A percentile compares a stretch with the other conserved stretches of the same genome.
Evolutionary conservation across 2,329 filamentous ascomycete species (phyloP).

Genomic region (Xylariales sp.): DNA sequence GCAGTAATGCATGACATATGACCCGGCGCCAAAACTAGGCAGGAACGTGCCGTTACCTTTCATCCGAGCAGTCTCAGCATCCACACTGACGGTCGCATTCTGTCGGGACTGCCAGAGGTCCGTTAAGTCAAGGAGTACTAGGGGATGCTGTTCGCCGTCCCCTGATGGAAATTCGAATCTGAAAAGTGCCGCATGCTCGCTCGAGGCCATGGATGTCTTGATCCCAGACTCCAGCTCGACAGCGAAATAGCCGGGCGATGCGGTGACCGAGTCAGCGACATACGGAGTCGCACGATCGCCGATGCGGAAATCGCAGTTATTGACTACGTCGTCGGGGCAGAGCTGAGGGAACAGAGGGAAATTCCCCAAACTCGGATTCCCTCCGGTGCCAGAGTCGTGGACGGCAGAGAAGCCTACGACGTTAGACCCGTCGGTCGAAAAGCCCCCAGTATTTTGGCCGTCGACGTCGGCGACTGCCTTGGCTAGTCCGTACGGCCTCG

Average conservation of each 20-base stretch:
- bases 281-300: slow-evolving; percentile 56
- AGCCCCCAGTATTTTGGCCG: slow-evolving; percentile 58
- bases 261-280: slow-evolving; percentile 58
- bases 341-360: slow-evolving; percentile 60
- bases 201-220: slow-evolving; percentile 68
- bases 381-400: slow-evolving; percentile 59
- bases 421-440: slow-evolving; percentile 58
- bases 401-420: slow-evolving; percentile 63
- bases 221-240: slow-evolving; percentile 66
- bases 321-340: slow-evolving; percentile 60
- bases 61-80: slow-evolving; percentile 63
- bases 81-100: slow-evolving; percentile 62
- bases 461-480: slow-evolving; percentile 67
- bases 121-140: slow-evolving; percentile 70
- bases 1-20: slow-evolving; percentile 69
- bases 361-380: slow-evolving; percentile 59
- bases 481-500: slow-evolving; percentile 65
- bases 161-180: slow-evolving; percentile 65
- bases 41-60: slow-evolving; percentile 67
- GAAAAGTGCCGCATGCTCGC: slow-evolving; percentile 71
- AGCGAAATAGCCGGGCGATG: slow-evolving; percentile 67
- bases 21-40: slow-evolving; percentile 71
- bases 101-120: slow-evolving; percentile 65
- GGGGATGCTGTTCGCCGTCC: slow-evolving; percentile 52
- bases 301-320: slow-evolving; percentile 66